These are phyloP conservation scores for Capsicum chinense DNA, from an alignment of 257 asterid genomes.

Conservation along the genomic window DNA sequence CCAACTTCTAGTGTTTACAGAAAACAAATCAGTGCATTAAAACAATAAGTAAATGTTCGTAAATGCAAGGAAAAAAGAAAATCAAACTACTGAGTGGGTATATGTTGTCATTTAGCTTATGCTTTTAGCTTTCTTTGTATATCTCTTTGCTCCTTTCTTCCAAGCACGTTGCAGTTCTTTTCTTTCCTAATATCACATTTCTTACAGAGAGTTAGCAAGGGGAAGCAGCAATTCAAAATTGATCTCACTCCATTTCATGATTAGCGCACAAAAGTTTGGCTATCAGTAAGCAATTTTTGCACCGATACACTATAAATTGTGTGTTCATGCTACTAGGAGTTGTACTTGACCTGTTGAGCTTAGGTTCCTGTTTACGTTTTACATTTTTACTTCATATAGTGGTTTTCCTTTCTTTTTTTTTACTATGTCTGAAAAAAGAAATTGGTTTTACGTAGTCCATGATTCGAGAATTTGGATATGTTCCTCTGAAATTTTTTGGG, in stretches of 20 bases:
- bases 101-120: background rate
- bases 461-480: constrained; percentile 2
- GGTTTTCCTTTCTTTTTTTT: background rate
- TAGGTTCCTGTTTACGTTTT: background rate
- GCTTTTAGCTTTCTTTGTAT: background rate
- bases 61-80: background rate
- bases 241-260: constrained; percentile 79
- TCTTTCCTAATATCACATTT: constrained; percentile 22
- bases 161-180: background rate
- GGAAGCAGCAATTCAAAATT: constrained; percentile 71
- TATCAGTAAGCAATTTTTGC: constrained; percentile 14
- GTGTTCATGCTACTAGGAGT: background rate
- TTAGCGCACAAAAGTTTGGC: constrained; percentile 29
- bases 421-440: background rate
- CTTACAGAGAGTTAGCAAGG: constrained; percentile 81
- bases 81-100: background rate
- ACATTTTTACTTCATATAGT: background rate
- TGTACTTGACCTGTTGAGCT: background rate
- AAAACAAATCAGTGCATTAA: background rate
- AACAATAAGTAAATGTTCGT: background rate
- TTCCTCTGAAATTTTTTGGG: background rate
- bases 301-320: background rate
- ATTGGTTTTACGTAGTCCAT: background rate
- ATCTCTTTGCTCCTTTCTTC: background rate
- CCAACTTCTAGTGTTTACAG: background rate